Base-by-base conservation (phyloP, 768 basidiomycete species). In the Calocybe indica region DNA sequence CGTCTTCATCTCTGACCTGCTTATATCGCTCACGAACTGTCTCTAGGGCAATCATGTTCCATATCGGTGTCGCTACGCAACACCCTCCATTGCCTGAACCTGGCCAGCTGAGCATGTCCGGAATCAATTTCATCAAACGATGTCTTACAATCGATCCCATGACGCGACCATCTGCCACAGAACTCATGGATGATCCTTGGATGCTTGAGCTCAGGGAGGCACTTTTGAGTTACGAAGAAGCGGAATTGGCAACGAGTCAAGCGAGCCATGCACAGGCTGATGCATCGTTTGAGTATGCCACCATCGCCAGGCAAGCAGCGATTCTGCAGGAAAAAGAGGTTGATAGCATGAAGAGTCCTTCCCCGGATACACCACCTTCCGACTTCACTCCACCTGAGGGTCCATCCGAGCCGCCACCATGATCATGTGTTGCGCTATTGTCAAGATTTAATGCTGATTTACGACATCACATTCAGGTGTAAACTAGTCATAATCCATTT, bases 31-130 rank as follows among this genome's bases (percentile, higher is more conserved):
- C 8, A 47, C 42, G 14, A 30, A 36, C 11, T 10, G 39, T 22
- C 6, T 11, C 2, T 57, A 95, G 94, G 94, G 94, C 95, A n/a
- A 95, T 97, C 68, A 97, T 97, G 95, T 98, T 95, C 74, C 93
- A 95, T 61, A 96, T 97, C 48, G 95, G 95, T 39, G 91, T 96
- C 39, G 89, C 94, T 6, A 95, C 92, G 3, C 88, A 98, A 56
- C 92, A 96, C 58, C 96, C 96, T 12, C 94, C 93, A 6, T 70
- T 99, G 10, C 96, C 96, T 3, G 93, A 97, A 55, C 78, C 88
- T 6, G 83, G 82, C 42, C 90, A 98, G 66, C 80, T 98, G 29
- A 88, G 90, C 58, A 83, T 85, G 36, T 62, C 85, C 33, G 96
- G 96, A 15, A 92, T 97, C 62, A 84, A 83, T 63, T 98, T 98